Evolutionary conservation across 345 rosid genomes (phyloP).

Genomic region (Gossypium longicalyx): DNA sequence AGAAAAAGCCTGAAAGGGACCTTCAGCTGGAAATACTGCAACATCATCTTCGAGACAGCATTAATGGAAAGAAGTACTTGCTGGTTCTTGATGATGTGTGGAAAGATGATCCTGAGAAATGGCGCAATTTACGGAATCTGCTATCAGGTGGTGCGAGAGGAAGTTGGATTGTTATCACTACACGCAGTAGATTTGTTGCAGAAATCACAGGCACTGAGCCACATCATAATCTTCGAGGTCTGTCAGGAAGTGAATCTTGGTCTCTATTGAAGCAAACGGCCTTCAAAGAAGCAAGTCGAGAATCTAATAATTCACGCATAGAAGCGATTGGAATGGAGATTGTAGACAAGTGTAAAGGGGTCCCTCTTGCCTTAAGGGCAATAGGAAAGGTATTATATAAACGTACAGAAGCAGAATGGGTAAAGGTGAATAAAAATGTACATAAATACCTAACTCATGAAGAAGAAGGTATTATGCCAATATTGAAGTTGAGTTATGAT

Average conservation of each 20-base stretch:
- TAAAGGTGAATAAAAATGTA: too few species aligned
- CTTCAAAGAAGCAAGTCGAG: background rate
- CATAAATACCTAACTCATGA: too few species aligned
- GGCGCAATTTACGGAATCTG: background rate
- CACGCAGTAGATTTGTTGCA: background rate
- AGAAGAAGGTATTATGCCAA: too few species aligned
- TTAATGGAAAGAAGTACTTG: background rate
- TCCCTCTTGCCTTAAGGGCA: too few species aligned
- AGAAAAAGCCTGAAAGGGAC: background rate
- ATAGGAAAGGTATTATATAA: too few species aligned
- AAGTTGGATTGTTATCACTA: slow-evolving; percentile 2
- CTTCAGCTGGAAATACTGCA: background rate
- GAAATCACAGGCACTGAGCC: background rate
- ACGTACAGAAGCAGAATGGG: too few species aligned
- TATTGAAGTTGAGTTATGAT: too few species aligned
- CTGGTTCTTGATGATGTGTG: background rate
- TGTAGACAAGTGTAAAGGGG: background rate
- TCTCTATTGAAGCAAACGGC: background rate
- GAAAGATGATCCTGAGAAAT: background rate
- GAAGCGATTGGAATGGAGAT: background rate
- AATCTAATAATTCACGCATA: background rate
- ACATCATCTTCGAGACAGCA: background rate
- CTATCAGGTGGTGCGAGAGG: background rate
- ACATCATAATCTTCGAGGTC: background rate
- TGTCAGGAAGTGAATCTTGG: background rate